phyloP scores from a whole-genome alignment of 768 basidiomycete genomes.

The Auriculariales sp. region DNA sequence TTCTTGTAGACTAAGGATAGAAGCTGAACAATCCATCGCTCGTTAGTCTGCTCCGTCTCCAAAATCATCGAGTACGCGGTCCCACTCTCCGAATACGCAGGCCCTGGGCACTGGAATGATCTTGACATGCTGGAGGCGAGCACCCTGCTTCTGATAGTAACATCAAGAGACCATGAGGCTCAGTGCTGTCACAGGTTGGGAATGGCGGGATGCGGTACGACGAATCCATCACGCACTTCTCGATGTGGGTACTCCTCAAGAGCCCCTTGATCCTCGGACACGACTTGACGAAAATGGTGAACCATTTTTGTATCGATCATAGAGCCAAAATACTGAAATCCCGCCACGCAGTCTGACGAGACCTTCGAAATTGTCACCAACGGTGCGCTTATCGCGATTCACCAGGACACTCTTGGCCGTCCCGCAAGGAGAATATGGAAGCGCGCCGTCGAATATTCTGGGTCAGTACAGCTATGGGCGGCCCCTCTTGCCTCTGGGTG shows the following conservation, averaged over 20 bases:
- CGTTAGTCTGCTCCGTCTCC: too few relatives aligned
- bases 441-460: conserved; percentile 12
- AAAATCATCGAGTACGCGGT: too few relatives aligned
- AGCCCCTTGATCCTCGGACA: conserved; percentile 15
- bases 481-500: conserved; percentile 20
- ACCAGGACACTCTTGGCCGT: conserved; percentile 17
- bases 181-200: conserved; percentile 3
- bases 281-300: too few relatives aligned
- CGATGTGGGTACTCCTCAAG: conserved; percentile 15
- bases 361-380: conserved; percentile 24
- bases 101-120: conserved; percentile 21
- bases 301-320: neutral
- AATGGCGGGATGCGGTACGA: conserved; percentile 6
- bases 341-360: conserved; percentile 19
- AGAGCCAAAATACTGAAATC: too few relatives aligned
- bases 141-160: too few relatives aligned
- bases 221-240: conserved; percentile 10
- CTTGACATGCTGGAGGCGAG: conserved; percentile 10
- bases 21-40: too few relatives aligned
- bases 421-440: conserved; percentile 23
- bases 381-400: conserved; percentile 21
- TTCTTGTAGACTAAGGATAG: too few relatives aligned
- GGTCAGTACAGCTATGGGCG: conserved; percentile 19
- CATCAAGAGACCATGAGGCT: conserved; percentile 11
- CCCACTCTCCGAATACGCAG: too few relatives aligned